A percentile compares a stretch with the other conserved stretches of the same genome.
These are phyloP conservation scores for Cotoneaster glaucophyllus DNA, from an alignment of 306 rosid species.

Conservation along the genomic window DNA sequence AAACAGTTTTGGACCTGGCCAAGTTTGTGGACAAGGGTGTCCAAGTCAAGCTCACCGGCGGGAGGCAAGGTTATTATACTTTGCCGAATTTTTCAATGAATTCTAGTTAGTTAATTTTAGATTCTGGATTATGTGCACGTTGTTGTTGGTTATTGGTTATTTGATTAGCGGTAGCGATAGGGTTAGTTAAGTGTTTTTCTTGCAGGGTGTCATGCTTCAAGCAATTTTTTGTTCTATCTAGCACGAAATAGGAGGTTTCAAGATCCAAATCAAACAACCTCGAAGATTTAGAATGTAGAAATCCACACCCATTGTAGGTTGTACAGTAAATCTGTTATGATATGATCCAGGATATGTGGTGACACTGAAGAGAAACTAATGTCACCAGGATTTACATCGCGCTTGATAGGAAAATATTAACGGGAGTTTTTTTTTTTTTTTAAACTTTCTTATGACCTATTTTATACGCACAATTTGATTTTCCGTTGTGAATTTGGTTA, in stretches of 20 bases:
- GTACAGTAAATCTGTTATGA: not conserved
- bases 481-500: slow-evolving; percentile 11
- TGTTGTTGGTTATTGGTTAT: not conserved
- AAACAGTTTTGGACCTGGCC: slow-evolving; percentile 80
- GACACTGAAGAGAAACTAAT: not conserved
- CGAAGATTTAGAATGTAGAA: not conserved
- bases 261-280: not conserved
- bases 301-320: not conserved
- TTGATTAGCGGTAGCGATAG: not conserved
- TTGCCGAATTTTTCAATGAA: not conserved
- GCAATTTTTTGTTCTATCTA: not conserved
- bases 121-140: not conserved
- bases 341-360: not conserved
- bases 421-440: not conserved
- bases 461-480: not conserved
- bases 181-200: not conserved
- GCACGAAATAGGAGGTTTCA: not conserved
- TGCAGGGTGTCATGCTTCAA: not conserved
- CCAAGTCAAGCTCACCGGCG: slow-evolving; percentile 87
- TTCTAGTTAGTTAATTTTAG: not conserved
- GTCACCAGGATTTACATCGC: not conserved
- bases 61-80: slow-evolving; percentile 59
- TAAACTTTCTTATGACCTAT: too few species aligned
- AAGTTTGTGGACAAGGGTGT: slow-evolving; percentile 94
- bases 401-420: not conserved